phyloP scores from a whole-genome alignment of 202 grass and related monocot genomes.

The Zizania palustris region DNA sequence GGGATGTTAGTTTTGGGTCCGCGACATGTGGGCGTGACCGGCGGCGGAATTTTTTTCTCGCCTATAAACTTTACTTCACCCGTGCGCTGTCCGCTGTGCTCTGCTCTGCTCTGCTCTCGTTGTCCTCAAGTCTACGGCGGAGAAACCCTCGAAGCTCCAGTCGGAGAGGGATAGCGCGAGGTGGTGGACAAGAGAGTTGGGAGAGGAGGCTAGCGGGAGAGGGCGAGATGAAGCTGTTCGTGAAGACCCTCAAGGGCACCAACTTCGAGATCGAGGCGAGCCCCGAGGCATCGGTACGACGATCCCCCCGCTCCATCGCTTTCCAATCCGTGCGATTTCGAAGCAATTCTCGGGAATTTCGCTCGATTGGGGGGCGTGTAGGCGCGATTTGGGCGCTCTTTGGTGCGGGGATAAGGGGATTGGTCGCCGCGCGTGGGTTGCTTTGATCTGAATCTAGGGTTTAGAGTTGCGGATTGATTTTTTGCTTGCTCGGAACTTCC shows the following conservation, averaged over 20 bases:
- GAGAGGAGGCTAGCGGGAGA: not conserved
- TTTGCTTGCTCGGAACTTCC: not conserved
- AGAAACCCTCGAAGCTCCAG: conserved; percentile 32
- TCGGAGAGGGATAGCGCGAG: conserved; percentile 7
- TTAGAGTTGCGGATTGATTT: not conserved
- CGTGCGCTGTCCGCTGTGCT: too few relatives aligned
- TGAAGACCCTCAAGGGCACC: conserved; percentile 96
- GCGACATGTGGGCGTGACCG: not conserved
- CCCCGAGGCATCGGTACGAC: conserved; percentile 67
- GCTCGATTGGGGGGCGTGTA: not conserved
- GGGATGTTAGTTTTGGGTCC: fast-evolving
- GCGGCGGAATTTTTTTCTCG: conserved; percentile 12
- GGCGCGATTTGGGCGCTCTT: not conserved
- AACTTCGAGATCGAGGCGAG: conserved; percentile 93
- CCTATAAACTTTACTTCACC: conserved; percentile 19
- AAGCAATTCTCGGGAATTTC: not conserved
- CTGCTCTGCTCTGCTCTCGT: not conserved
- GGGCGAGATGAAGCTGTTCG: conserved; percentile 83
- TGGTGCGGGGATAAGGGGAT: not conserved
- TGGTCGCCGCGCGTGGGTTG: not conserved
- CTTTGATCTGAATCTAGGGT: conserved; percentile 61
- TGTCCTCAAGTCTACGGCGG: conserved; percentile 27
- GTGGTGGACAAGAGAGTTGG: not conserved
- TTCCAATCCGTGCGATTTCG: conserved; percentile 31
- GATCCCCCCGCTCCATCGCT: not conserved